Evolutionary conservation across 768 basidiomycete species (phyloP).

Genomic region (Stropharia rugosoannulata): DNA sequence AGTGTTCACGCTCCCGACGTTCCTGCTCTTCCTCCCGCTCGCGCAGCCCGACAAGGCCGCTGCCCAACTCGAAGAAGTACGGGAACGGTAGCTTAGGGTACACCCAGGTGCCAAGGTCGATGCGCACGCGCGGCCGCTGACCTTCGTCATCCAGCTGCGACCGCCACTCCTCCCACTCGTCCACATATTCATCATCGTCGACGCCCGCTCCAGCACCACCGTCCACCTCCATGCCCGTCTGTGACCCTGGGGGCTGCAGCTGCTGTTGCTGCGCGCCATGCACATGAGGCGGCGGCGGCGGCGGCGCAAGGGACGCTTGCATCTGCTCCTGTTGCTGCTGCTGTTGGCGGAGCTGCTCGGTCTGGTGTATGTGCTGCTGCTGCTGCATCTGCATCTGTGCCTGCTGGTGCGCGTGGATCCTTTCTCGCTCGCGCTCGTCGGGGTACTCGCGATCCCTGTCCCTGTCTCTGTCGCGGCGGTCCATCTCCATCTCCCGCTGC

Average conservation of each 20-base stretch:
- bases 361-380: slow-evolving; percentile 10
- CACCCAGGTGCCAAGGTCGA: slow-evolving; percentile 58
- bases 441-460: slow-evolving; percentile 13
- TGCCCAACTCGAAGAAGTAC: slow-evolving; percentile 43
- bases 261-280: neutral
- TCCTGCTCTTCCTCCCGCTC: slow-evolving; percentile 19
- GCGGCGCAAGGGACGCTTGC: neutral
- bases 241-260: neutral
- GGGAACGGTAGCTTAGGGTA: slow-evolving; percentile 61
- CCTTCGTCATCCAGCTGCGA: slow-evolving; percentile 24
- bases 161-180: slow-evolving; percentile 18
- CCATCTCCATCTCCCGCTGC: slow-evolving; percentile 9
- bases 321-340: slow-evolving; percentile 8
- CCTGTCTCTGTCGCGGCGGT: slow-evolving; percentile 9
- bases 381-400: slow-evolving; percentile 11
- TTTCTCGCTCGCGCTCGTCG: neutral
- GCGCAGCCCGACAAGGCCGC: slow-evolving; percentile 20
- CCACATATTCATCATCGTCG: slow-evolving; percentile 6
- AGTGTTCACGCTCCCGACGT: slow-evolving; percentile 13
- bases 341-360: slow-evolving; percentile 4
- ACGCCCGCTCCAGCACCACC: neutral
- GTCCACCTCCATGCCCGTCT: neutral
- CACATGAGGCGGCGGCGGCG: neutral
- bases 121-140: slow-evolving; percentile 26
- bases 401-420: slow-evolving; percentile 10